These are phyloP conservation scores for Leccinum griseonigrum DNA, from an alignment of 1,284 basidiomycete genomes.

Conservation along the genomic window DNA sequence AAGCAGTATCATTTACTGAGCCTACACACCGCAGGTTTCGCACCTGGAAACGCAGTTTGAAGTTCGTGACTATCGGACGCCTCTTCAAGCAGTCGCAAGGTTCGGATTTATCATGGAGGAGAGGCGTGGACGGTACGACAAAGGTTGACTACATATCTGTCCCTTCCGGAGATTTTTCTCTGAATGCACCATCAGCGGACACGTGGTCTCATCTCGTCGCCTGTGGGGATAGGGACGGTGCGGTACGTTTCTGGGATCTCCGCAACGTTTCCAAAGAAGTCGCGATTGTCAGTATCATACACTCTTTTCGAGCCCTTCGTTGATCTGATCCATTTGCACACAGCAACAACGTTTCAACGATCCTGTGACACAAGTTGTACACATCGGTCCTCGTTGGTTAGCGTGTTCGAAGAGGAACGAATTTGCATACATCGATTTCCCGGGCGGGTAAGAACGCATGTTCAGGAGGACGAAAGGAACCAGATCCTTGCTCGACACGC, in stretches of 20 bases:
- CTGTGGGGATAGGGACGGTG: conserved; percentile 44
- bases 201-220: conserved; percentile 37
- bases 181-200: conserved; percentile 25
- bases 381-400: conserved; percentile 32
- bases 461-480: background rate
- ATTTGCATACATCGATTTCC: conserved; percentile 18
- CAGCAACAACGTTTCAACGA: conserved; percentile 37
- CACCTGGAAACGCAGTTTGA: conserved; percentile 54
- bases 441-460: conserved; percentile 1
- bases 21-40: conserved; percentile 36
- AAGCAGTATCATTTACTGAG: background rate
- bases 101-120: conserved; percentile 43
- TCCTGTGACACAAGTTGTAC: conserved; percentile 39
- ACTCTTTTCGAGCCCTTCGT: background rate
- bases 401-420: conserved; percentile 38
- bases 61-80: conserved; percentile 44
- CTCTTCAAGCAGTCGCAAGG: conserved; percentile 35
- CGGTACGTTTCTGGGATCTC: conserved; percentile 48
- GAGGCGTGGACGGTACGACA: conserved; percentile 42
- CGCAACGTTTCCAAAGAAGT: conserved; percentile 35
- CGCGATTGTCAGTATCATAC: conserved; percentile 27
- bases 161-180: background rate
- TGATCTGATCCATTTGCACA: background rate
- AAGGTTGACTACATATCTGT: conserved; percentile 34
- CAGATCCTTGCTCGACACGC: background rate